Base-by-base conservation (phyloP, 2,329 filamentous ascomycete species). In the Didymella sp. region DNA sequence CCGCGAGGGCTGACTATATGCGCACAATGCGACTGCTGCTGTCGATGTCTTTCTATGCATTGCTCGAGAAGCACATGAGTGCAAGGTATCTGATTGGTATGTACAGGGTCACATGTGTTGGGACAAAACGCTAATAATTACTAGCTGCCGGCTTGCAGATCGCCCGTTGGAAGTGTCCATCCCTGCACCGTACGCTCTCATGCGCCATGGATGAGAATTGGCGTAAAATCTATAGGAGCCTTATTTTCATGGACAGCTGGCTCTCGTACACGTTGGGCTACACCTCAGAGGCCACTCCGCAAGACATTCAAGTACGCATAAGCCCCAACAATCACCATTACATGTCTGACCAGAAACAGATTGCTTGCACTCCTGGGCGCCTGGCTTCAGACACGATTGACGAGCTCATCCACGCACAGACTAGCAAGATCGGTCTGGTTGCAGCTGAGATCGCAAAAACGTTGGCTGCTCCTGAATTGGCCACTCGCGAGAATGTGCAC, bases 181-280 rank as follows among this genome's bases (percentile, higher is more conserved):
- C 51, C 0, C 15, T 63, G 17, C 47, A 63, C 8, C 50, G 25
- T 8, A 40, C n/a, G 31, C 19, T 46, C 17, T 19, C n/a, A 38
- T 43, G 42, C 8, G 27, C 38, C 15, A 7, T 25, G 24, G 57
- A 60, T 15, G 65, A 71, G 0, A 63, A 60, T 28, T 72, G 69
- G 69, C 66, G 59, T 17, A 70, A 66, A 35, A 51, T 77, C 13
- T 72, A 69, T 31, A 66, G 73, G 9, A 76, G 72, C 44, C 58
- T 76, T 9, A 70, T 76, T 8, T 77, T 76, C 59, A 73, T 76
- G 70, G 75, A 76, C 56, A 71, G 70, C 21, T 77, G 75, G 75
- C 64, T 76, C 6, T 73, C 73, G 1, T 76, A 74, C 37, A 77
- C 74, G 2, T 56, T 77, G 1, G 75, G 75, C 7, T 77, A 76